Base-by-base conservation (phyloP, 192 early-diverging fungal species). In the Coemansia sp. region DNA sequence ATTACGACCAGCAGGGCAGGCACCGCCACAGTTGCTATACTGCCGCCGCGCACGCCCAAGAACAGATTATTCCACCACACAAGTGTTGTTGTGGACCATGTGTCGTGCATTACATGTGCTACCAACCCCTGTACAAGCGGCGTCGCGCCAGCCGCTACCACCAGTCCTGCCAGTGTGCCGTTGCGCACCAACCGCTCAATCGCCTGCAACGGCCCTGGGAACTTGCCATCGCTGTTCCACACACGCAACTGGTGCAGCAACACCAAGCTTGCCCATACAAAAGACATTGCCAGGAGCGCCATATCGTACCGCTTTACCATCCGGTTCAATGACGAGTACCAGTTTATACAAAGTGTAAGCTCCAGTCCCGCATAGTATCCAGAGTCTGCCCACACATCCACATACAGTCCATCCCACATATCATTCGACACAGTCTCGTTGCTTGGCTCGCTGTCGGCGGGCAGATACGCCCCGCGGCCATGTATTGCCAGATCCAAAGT, bases 271-370 rank as follows among this genome's bases (percentile, higher is more conserved):
- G 86, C 83, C 56, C 86, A 86, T 6, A 89, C 74, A 61, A 86
- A 89, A 15, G 87, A 80, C 61, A 90, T 80, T 3, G 85, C 85
- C n/a, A 86, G 58, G 17, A 89, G 56, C n/a, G 85, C 82, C 58
- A 88, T 88, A 21, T 88, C 85, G 47, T 89, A 86, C 31, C 91
- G 83, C 65, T 89, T 88, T 6, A 89, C 78, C 37, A 87, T 67
- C 20, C 86, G 82, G 24, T 86, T 88, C 25, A 90, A 62, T 62
- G 86, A 87, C 37, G 87, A 87, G 66, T 90, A 90, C 74, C 79
- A 83, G 70, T 90, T 86, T 12, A 90, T 70, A 1, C 50, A 52
- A 46, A 90, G 63, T 9, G 72, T 60, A 0, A 92, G 11, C 7
- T 76, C 61, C 17, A 74, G 60, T 6, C 64, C 68, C 2, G 59